A percentile compares a stretch with the other conserved stretches of the same genome.
Conservation (phyloP, 805 yeast species). For the Metschnikowia kunwiensis region DNA sequence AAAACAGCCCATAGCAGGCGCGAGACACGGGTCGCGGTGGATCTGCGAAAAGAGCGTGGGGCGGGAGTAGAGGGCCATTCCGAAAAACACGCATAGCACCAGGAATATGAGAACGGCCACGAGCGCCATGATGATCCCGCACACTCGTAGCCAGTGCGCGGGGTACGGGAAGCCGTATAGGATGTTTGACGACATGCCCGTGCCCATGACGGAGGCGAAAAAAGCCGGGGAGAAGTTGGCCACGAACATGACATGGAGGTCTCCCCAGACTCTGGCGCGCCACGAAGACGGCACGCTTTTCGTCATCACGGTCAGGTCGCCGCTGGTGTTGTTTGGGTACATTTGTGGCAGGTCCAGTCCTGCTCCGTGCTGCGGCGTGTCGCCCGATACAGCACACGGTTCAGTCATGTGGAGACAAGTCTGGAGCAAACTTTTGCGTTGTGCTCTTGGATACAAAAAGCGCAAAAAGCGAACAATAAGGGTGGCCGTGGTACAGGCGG, state of each 20-base stretch:
- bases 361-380: not conserved
- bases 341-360: not conserved
- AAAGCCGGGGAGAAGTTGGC: slow-evolving; percentile 46
- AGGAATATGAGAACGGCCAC: slow-evolving; percentile 50
- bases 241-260: slow-evolving; percentile 16
- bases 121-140: slow-evolving; percentile 64
- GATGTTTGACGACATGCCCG: slow-evolving; percentile 66
- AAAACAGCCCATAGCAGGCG: slow-evolving; percentile 71
- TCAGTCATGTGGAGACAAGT: slow-evolving; percentile 6
- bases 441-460: too few relatives aligned
- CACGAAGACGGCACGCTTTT: slow-evolving; percentile 4
- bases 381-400: slow-evolving; percentile 2
- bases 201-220: slow-evolving; percentile 82
- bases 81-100: slow-evolving; percentile 39
- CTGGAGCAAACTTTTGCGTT: too few relatives aligned
- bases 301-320: slow-evolving; percentile 7
- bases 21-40: slow-evolving; percentile 39
- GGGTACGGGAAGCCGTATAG: slow-evolving; percentile 65
- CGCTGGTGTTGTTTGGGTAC: slow-evolving; percentile 3
- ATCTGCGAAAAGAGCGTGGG: slow-evolving; percentile 17
- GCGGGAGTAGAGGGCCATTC: slow-evolving; percentile 38
- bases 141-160: slow-evolving; percentile 52
- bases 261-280: slow-evolving; percentile 3
- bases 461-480: too few relatives aligned
- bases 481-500: too few relatives aligned